Evolutionary conservation across 2,329 filamentous ascomycete genomes (phyloP).

Genomic region (Sordariomycetes sp.): DNA sequence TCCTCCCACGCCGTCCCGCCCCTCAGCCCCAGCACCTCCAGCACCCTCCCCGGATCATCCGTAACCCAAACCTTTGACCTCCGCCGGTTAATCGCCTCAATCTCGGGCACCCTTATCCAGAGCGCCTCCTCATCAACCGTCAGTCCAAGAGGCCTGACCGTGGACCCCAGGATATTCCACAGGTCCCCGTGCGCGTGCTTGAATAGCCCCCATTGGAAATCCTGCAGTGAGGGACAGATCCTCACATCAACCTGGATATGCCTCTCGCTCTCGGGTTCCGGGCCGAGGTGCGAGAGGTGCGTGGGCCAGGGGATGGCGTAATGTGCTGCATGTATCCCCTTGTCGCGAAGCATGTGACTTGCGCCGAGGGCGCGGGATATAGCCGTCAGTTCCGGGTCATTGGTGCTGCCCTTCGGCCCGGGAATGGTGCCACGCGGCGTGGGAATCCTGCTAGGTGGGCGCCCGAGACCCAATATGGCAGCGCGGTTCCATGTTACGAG

Average conservation of each 20-base stretch:
- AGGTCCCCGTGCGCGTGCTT: constrained; percentile 60
- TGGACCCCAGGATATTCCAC: constrained; percentile 50
- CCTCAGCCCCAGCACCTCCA: constrained; percentile 52
- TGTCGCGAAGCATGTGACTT: constrained; percentile 16
- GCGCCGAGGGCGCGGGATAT: constrained; percentile 28
- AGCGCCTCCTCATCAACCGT: constrained; percentile 51
- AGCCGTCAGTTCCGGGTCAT: constrained; percentile 15
- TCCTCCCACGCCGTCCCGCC: constrained; percentile 27
- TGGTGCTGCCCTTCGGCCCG: not conserved
- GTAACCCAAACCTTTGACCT: constrained; percentile 48
- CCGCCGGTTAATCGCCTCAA: constrained; percentile 45
- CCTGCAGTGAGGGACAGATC: constrained; percentile 26
- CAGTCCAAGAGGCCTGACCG: constrained; percentile 51
- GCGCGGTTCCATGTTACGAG: constrained; percentile 31
- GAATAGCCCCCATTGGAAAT: constrained; percentile 52
- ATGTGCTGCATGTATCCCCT: constrained; percentile 18
- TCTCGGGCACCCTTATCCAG: constrained; percentile 52
- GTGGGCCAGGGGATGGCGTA: constrained; percentile 44
- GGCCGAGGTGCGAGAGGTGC: constrained; percentile 5
- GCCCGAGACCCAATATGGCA: constrained; percentile 2
- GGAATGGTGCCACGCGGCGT: too few relatives aligned
- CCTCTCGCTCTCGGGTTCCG: constrained; percentile 1
- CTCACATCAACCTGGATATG: constrained; percentile 60
- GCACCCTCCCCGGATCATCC: constrained; percentile 35
- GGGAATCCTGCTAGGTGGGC: not conserved